These are phyloP conservation scores for Kluyveromyces marxianus DNA, from an alignment of 1,139 yeast genomes.

Conservation along the genomic window DNA sequence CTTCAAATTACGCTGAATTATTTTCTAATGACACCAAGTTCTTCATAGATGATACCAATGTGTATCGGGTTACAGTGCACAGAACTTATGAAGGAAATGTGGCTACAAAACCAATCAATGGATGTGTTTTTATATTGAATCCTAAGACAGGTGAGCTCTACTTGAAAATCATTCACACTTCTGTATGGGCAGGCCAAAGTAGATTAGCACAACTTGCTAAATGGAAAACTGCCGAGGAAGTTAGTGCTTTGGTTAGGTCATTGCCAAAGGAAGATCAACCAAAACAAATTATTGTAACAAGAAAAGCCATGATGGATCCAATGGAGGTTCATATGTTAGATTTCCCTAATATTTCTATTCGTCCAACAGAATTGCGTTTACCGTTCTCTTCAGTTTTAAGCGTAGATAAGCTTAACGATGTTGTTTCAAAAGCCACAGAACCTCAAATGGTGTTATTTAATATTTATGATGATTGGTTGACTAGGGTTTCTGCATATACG, in stretches of 20 bases:
- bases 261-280: constrained; percentile 94
- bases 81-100: constrained; percentile 89
- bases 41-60: constrained; percentile 88
- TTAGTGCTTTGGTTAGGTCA: constrained; percentile 82
- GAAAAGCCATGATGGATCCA: constrained; percentile 91
- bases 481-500: constrained; percentile 75
- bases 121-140: constrained; percentile 82
- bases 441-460: constrained; percentile 90
- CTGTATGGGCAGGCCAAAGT: constrained; percentile 97
- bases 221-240: constrained; percentile 99
- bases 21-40: constrained; percentile 78
- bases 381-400: constrained; percentile 87
- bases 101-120: constrained; percentile 89
- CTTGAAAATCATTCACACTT: constrained; percentile 82
- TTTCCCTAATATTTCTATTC: constrained; percentile 83
- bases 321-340: constrained; percentile 95
- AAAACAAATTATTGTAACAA: constrained; percentile 78
- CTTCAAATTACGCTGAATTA: constrained; percentile 83
- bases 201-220: constrained; percentile 89
- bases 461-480: constrained; percentile 91
- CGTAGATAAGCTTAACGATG: constrained; percentile 70
- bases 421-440: constrained; percentile 79
- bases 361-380: constrained; percentile 81
- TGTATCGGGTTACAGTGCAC: constrained; percentile 88
- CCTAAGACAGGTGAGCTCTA: constrained; percentile 84